phyloP scores from a whole-genome alignment of 345 rosid species.

The Moringa oleifera region DNA sequence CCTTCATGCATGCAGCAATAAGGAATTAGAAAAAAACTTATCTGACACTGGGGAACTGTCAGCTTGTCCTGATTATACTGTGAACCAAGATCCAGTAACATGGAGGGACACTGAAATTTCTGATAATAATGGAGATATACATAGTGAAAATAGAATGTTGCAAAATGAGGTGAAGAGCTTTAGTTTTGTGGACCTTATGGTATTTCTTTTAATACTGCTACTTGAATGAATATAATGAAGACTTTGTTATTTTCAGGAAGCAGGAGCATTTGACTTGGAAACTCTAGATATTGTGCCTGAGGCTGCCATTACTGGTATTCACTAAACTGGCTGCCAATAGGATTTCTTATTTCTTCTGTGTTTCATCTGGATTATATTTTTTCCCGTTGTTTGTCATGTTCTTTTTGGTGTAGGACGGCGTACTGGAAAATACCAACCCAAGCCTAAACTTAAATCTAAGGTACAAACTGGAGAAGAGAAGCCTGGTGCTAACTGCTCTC shows the following conservation, averaged over 20 bases:
- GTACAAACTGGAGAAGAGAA: slow-evolving; percentile 22
- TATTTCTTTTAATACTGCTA: slow-evolving; percentile 6
- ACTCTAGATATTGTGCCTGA: slow-evolving; percentile 31
- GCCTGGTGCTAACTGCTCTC: slow-evolving; percentile 7
- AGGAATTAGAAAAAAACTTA: neutral
- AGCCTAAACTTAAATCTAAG: slow-evolving; percentile 35
- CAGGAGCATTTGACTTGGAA: slow-evolving; percentile 32
- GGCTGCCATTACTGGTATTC: slow-evolving; percentile 31
- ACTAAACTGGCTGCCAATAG: neutral
- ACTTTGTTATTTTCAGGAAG: slow-evolving; percentile 29
- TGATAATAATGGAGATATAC: slow-evolving; percentile 13
- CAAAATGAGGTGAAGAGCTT: slow-evolving; percentile 30
- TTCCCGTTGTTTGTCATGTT: slow-evolving; percentile 5
- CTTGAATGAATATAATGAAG: slow-evolving; percentile 12
- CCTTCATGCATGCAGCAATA: neutral
- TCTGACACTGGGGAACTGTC: too few relatives aligned
- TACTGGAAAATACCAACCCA: slow-evolving; percentile 41
- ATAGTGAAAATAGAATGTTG: slow-evolving; percentile 14
- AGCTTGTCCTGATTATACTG: slow-evolving; percentile 11
- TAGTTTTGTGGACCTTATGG: neutral
- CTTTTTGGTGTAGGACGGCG: slow-evolving; percentile 26
- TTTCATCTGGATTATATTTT: neutral
- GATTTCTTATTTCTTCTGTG: neutral
- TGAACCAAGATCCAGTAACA: slow-evolving; percentile 9
- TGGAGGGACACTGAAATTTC: neutral